These are phyloP conservation scores for Oryza brachyantha DNA, from an alignment of 176 grass and related monocot genomes.

Conservation along the genomic window DNA sequence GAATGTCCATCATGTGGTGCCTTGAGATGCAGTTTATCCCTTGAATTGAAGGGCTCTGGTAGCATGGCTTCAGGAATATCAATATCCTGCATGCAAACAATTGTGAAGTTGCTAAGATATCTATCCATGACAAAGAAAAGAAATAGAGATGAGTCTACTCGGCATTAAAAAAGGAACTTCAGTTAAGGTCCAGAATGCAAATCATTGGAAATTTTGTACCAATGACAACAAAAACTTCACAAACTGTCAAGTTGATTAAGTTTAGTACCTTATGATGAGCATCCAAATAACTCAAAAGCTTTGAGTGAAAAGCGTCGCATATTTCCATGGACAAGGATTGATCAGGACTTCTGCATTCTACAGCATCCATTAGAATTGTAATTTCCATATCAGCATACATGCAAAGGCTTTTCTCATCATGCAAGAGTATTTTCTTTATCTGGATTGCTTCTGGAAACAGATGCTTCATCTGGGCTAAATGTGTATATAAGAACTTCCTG, in stretches of 20 bases:
- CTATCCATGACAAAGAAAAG: background rate
- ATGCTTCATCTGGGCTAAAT: constrained; percentile 88
- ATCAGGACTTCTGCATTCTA: constrained; percentile 37
- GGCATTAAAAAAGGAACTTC: background rate
- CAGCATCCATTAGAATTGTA: constrained; percentile 54
- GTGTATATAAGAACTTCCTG: constrained; percentile 64
- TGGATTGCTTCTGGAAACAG: constrained; percentile 83
- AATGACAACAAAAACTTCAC: background rate
- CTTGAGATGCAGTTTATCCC: constrained; percentile 38
- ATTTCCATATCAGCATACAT: constrained; percentile 93
- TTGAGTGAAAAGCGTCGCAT: constrained; percentile 70
- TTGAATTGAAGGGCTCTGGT: constrained; percentile 82
- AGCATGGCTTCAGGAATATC: constrained; percentile 74
- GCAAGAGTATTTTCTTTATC: constrained; percentile 74
- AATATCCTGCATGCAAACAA: constrained; percentile 50
- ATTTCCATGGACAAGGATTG: constrained; percentile 64
- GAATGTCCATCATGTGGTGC: constrained; percentile 23
- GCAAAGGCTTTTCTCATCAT: constrained; percentile 70
- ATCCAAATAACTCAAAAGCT: constrained; percentile 62
- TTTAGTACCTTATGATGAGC: constrained; percentile 66
- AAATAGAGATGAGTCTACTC: background rate
- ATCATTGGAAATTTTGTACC: background rate
- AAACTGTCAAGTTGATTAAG: background rate
- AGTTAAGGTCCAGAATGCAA: background rate
- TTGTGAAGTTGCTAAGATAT: background rate